Evolutionary conservation across 495 filamentous ascomycete species (phyloP).

Genomic region (Letharia lupina): DNA sequence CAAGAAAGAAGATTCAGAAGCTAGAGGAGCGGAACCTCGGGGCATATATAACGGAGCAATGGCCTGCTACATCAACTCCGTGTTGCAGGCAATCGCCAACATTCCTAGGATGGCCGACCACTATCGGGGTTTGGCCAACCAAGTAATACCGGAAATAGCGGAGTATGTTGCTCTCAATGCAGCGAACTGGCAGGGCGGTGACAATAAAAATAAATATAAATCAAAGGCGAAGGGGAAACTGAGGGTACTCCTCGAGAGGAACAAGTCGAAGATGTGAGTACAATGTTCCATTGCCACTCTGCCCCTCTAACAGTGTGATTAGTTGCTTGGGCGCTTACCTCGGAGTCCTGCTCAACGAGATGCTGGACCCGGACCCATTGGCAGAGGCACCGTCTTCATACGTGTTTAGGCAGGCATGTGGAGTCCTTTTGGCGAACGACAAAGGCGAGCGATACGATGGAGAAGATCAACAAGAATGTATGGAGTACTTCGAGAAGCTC

Average conservation of each 20-base stretch:
- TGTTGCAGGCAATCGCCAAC: too few species aligned
- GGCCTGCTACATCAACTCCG: too few species aligned
- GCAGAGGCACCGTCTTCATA: background rate
- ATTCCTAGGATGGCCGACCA: too few species aligned
- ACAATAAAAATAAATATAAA: too few species aligned
- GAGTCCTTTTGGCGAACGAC: background rate
- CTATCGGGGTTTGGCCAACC: too few species aligned
- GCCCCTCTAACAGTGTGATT: background rate
- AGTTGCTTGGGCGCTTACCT: slow-evolving; percentile 5
- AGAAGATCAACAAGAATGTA: background rate
- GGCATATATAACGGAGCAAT: too few species aligned
- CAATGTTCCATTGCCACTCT: too few species aligned
- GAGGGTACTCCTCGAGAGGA: background rate
- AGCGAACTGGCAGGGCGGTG: too few species aligned
- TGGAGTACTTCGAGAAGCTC: background rate
- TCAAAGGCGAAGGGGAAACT: background rate
- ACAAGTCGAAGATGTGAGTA: slow-evolving; percentile 1
- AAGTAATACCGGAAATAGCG: too few species aligned
- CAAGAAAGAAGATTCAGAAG: too few species aligned
- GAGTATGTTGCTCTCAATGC: too few species aligned
- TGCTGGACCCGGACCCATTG: background rate
- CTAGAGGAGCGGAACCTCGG: too few species aligned
- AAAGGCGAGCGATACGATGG: background rate
- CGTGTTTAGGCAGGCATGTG: slow-evolving; percentile 2
- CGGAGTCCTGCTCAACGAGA: background rate